Evolutionary conservation across 1,139 yeast species (phyloP).

Genomic region (Candida sp.): DNA sequence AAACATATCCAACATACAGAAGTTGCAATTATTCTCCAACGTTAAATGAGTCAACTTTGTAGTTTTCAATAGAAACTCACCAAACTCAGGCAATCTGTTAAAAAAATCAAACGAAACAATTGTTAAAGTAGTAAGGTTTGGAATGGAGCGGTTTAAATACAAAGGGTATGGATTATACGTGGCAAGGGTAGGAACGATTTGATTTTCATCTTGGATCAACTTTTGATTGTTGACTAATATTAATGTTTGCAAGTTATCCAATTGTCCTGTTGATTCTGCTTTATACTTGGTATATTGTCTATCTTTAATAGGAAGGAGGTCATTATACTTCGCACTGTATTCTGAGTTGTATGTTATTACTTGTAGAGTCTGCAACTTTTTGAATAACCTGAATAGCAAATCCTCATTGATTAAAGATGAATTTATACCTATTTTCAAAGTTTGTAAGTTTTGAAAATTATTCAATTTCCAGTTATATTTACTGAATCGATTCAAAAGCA

Average conservation of each 20-base stretch:
- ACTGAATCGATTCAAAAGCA: slow-evolving; percentile 19
- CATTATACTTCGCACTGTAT: slow-evolving; percentile 13
- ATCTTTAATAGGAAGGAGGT: slow-evolving; percentile 18
- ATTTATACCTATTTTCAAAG: slow-evolving; percentile 24
- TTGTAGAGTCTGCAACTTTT: slow-evolving; percentile 21
- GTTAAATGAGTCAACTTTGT: slow-evolving; percentile 18
- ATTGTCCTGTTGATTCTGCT: slow-evolving; percentile 3
- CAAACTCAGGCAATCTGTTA: slow-evolving; percentile 24
- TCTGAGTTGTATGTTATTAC: slow-evolving; percentile 13
- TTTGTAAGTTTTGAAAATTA: slow-evolving; percentile 17
- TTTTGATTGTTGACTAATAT: slow-evolving; percentile 26
- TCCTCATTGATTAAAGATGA: slow-evolving; percentile 20
- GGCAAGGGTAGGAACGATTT: slow-evolving; percentile 10
- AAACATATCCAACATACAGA: slow-evolving; percentile 26
- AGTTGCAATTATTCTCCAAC: slow-evolving; percentile 32
- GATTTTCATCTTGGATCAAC: slow-evolving; percentile 10
- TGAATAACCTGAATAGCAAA: slow-evolving; percentile 24
- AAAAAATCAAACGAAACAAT: slow-evolving; percentile 30
- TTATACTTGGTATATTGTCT: slow-evolving; percentile 12
- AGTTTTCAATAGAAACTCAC: slow-evolving; percentile 22
- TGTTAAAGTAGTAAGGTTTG: slow-evolving; percentile 21
- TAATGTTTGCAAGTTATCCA: slow-evolving; percentile 15
- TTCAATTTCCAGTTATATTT: slow-evolving; percentile 24
- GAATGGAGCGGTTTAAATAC: slow-evolving; percentile 17
- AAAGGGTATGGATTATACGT: slow-evolving; percentile 26